These are phyloP conservation scores for Moelleriella libera DNA, from an alignment of 2,329 filamentous ascomycete genomes.

Conservation along the genomic window DNA sequence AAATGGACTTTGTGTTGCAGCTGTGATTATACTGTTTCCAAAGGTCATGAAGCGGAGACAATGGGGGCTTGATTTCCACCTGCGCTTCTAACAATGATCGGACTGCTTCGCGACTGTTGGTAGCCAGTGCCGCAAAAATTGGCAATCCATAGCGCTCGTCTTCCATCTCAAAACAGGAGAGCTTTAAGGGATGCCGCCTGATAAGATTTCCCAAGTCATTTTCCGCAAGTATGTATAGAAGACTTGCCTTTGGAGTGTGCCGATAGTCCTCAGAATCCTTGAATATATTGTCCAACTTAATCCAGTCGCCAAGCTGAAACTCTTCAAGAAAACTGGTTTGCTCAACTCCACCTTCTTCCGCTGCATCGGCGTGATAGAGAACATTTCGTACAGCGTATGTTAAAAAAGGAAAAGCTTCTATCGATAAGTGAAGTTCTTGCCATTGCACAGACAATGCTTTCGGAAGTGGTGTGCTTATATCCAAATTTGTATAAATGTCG, in stretches of 20 bases:
- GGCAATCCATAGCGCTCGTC: too few species aligned
- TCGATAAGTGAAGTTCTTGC: not conserved
- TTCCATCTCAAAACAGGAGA: too few species aligned
- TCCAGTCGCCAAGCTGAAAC: slow-evolving; percentile 3
- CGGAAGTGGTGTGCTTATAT: not conserved
- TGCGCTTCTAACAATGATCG: too few species aligned
- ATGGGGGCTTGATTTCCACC: too few species aligned
- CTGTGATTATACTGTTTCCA: too few species aligned
- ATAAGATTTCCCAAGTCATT: not conserved
- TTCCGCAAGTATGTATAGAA: slow-evolving; percentile 6
- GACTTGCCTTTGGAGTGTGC: not conserved
- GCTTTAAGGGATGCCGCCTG: not conserved
- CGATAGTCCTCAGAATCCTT: not conserved
- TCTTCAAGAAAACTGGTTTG: not conserved
- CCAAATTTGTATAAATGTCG: not conserved
- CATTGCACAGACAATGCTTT: not conserved
- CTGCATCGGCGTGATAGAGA: slow-evolving; percentile 7
- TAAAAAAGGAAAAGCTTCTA: slow-evolving; percentile 4
- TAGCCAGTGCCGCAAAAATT: too few species aligned
- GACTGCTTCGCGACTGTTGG: too few species aligned
- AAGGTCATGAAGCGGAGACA: too few species aligned
- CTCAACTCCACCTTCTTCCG: not conserved
- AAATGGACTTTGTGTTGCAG: too few species aligned
- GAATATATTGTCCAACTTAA: slow-evolving; percentile 1
- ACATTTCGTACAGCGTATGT: slow-evolving; percentile 5